Evolutionary conservation across 1,139 yeast species (phyloP).

Genomic region (Geotrichum phurueaensis): DNA sequence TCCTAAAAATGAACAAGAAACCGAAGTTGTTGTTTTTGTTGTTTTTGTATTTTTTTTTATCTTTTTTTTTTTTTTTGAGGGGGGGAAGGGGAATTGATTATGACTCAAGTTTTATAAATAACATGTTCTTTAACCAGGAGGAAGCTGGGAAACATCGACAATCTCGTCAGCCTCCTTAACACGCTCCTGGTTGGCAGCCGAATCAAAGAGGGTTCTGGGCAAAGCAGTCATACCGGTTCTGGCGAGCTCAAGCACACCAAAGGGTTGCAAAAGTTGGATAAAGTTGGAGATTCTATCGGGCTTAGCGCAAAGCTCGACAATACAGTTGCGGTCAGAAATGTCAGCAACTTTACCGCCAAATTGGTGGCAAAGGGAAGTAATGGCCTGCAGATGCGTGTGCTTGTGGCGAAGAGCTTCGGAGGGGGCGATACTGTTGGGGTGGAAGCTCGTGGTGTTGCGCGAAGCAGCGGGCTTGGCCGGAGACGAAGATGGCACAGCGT

Average conservation of each 20-base stretch:
- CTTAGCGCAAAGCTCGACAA: slow-evolving; percentile 90
- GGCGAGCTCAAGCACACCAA: slow-evolving; percentile 92
- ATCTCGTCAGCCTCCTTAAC: slow-evolving; percentile 59
- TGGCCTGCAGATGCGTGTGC: slow-evolving; percentile 80
- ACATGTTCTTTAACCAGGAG: slow-evolving; percentile 69
- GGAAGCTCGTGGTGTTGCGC: slow-evolving; percentile 39
- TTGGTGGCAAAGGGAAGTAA: slow-evolving; percentile 71
- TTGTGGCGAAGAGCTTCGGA: slow-evolving; percentile 93
- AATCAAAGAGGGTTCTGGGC: slow-evolving; percentile 84
- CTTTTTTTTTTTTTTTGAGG: neutral
- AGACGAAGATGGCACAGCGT: slow-evolving; percentile 29
- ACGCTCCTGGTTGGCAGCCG: slow-evolving; percentile 44
- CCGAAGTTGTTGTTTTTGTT: neutral
- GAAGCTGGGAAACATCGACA: slow-evolving; percentile 45
- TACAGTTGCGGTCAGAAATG: slow-evolving; percentile 87
- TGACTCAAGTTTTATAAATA: neutral
- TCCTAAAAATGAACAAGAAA: neutral
- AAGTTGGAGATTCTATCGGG: slow-evolving; percentile 84
- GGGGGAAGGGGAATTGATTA: neutral
- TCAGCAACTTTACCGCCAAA: slow-evolving; percentile 93
- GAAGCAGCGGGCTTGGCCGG: slow-evolving; percentile 26
- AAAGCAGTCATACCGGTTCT: slow-evolving; percentile 98
- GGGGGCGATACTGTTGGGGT: slow-evolving; percentile 85
- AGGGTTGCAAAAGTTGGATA: slow-evolving; percentile 84
- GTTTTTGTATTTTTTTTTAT: neutral